A percentile compares a stretch with the other conserved stretches of the same genome.
Conservation (phyloP, 192 early-diverging fungal species). For the Gigaspora rosea region DNA sequence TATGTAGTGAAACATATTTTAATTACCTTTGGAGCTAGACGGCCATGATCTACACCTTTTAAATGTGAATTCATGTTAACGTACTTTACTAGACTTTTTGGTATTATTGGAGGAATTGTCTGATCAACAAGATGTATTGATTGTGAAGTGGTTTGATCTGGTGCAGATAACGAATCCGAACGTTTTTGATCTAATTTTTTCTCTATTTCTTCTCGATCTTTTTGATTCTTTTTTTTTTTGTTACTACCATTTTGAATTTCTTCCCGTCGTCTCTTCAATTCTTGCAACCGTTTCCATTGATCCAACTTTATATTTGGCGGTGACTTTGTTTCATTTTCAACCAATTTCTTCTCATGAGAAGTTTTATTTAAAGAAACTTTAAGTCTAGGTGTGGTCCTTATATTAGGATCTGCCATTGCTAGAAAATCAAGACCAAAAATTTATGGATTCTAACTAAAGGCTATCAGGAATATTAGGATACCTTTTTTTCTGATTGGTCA, state of each 20-base stretch:
- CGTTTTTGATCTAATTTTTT: background rate
- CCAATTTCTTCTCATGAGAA: background rate
- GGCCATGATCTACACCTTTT: conserved; percentile 30
- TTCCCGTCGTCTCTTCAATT: conserved; percentile 5
- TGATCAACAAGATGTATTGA: too few species aligned
- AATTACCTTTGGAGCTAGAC: conserved; percentile 13
- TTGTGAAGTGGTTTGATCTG: too few species aligned
- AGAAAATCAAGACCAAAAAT: too few species aligned
- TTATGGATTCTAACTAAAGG: too few species aligned
- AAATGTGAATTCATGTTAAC: conserved; percentile 27
- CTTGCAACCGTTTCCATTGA: conserved; percentile 1
- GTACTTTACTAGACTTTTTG: conserved; percentile 24
- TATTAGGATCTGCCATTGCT: background rate
- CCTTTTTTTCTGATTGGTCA: too few species aligned
- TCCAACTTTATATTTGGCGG: background rate
- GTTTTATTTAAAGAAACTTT: background rate
- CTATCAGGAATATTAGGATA: too few species aligned
- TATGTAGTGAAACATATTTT: background rate
- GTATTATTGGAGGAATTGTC: background rate
- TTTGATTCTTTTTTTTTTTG: background rate
- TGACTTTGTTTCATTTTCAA: background rate
- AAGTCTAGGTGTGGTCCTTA: background rate
- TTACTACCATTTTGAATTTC: background rate
- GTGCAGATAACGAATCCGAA: background rate
- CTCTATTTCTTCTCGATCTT: background rate